Evolutionary conservation across 768 basidiomycete genomes (phyloP), one percentile per base, ranked within the genome.

Genomic region (Leucogyrophana mollusca): DNA sequence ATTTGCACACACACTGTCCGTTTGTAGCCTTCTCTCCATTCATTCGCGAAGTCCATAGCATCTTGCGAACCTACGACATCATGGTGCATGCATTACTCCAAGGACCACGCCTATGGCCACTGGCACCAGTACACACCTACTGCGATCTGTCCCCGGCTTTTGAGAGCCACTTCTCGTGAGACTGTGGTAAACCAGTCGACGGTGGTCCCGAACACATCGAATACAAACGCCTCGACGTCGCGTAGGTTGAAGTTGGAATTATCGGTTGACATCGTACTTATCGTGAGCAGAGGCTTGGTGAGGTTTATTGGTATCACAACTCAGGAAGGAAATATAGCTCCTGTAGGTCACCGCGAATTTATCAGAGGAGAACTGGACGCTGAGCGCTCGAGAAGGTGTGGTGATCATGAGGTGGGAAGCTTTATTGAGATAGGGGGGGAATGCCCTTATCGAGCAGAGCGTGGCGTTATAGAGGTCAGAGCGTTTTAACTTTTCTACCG

Each of bases 1-100:
- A 54, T 54, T 27, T 40, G 53, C 62, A 67, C 49, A 51, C 6
- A 30, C 27, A 30, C 27, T 60, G 45, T 5, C 22, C 23, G 22
- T 47, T 30, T 53, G 53, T 85, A 86, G 0, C 74, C 77, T 2
- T 54, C 57, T 40, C 83, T 69, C 83, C 83, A 86, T 51, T 80
- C 76, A 34, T 68, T 56, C 0, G 80, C 75, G 53, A 86, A 83
- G 11, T 63, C 68, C 24, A 11, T 23, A 3, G 61, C 54, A 9
- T 59, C 51, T 23, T 52, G 41, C 6, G 46, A 53, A 30, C 52
- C 63, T 63, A n/a, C n/a, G n/a, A n/a, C 21, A 21, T 39, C n/a
- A 13, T 30, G 13, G 13, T 7, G 7, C 7, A 6, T 30, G 27
- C 6, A 13, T 30, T 30, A 30, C 7, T 13, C 27, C 27, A 30